Conservation (phyloP, 2,329 filamentous ascomycete species). For the Aspergillus ustus region DNA sequence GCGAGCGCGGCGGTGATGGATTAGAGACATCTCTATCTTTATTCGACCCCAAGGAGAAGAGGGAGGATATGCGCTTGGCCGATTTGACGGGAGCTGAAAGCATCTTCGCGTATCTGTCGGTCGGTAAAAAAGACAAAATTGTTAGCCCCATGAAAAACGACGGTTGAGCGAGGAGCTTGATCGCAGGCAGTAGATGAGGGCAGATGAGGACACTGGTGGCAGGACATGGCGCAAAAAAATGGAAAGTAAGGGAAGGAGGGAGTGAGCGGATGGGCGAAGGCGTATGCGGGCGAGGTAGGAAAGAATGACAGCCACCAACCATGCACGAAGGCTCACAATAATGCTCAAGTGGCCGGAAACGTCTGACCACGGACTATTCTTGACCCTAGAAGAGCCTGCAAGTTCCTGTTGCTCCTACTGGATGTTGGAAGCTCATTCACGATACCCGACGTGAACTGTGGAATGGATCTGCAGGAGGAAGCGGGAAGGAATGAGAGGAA, state of each 20-base stretch:
- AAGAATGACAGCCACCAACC: slow-evolving; percentile 28
- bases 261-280: slow-evolving; percentile 2
- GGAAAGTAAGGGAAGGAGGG: slow-evolving; percentile 17
- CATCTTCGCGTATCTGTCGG: slow-evolving; percentile 31
- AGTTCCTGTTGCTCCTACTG: slow-evolving; percentile 9
- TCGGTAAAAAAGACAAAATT: slow-evolving; percentile 2
- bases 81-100: slow-evolving; percentile 49
- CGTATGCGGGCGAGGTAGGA: slow-evolving; percentile 18
- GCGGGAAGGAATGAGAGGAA: slow-evolving; percentile 21
- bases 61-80: slow-evolving; percentile 51
- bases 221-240: slow-evolving; percentile 9
- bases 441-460: slow-evolving; percentile 20
- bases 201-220: slow-evolving; percentile 3
- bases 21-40: slow-evolving; percentile 42
- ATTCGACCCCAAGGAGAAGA: slow-evolving; percentile 47
- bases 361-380: slow-evolving; percentile 6
- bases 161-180: slow-evolving; percentile 1
- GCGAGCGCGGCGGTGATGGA: slow-evolving; percentile 34
- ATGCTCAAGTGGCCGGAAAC: slow-evolving; percentile 5
- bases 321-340: slow-evolving; percentile 20
- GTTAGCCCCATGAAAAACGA: slow-evolving; percentile 3
- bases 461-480: slow-evolving; percentile 47
- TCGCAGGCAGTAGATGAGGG: slow-evolving; percentile 4
- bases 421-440: slow-evolving; percentile 13
- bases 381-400: background rate